Evolutionary conservation across 2,329 filamentous ascomycete species (phyloP), one percentile per base, ranked within the genome.

Genomic region (Xylariaceae sp.): DNA sequence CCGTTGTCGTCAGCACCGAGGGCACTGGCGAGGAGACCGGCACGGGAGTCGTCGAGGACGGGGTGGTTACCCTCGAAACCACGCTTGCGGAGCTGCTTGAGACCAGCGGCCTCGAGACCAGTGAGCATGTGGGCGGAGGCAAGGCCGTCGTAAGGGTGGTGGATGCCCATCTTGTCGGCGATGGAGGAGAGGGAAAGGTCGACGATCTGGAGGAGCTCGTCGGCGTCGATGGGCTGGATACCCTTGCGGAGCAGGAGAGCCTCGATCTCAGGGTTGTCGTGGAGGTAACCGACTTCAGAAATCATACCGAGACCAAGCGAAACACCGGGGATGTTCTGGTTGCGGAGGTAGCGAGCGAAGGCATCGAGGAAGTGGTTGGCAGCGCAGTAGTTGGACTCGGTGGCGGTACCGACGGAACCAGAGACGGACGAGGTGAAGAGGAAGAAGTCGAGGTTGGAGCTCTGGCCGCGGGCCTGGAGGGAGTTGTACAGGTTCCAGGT

Each of bases 321-420:
- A 1, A 61, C 56, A 9, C 60, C 68, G 0, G 70, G 61, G 0
- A 70, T 60, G 1, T 70, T 71, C 1, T 65, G 61, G 4, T 35
- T 39, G 4, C 63, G 60, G 6, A 68, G 65, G 15, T 69, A 67
- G 0, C 67, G 61, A 0, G 69, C 64, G 23, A 75, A 68, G 0
- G 61, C 53, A 52, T 77, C 75, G 2, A 75, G 67, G 62, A 70
- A 76, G 17, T 59, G 61, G 59, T 76, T 76, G 1, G 63, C 74
- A 0, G 72, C 69, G 49, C 65, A 68, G 55, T 77, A 77, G 52
- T 74, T 75, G 18, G 63, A 60, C 54, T 76, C 73, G 0, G 65
- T 69, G 1, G 70, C 63, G 5, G 65, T 70, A 0, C 72, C 74
- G 3, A 72, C 57, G n/a, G 64, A 67, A 1, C 68, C 72, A 0